Base-by-base conservation (phyloP, 2,329 filamentous ascomycete genomes). In the Acrodontium crateriforme region DNA sequence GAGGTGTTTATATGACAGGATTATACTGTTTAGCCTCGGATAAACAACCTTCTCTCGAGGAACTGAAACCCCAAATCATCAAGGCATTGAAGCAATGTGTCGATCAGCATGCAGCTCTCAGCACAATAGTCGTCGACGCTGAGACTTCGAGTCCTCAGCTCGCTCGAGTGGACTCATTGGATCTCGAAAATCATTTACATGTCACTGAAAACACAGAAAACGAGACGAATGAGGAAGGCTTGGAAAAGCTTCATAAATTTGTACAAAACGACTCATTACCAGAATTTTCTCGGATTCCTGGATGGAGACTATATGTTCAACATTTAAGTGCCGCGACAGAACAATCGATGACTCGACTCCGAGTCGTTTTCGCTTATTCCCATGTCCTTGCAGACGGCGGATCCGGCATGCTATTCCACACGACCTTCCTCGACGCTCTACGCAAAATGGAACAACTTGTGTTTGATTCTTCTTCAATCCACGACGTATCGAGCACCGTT, bases 381-480 rank as follows among this genome's bases (percentile, higher is more conserved):
- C 62, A 66, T 40, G 42, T 48, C 2, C 44, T 60, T 3, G 56
- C 55, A 6, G 62, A 66, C 35, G 63, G 61, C 0, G 50, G 49
- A 19, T 55, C 53, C 1, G 60, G 58, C 5, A 28, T 52, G 1
- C 40, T 53, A 4, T 63, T 67, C 31, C 61, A 65, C 30, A 44
- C 40, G 3, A 49, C 55, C 0, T 55, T 65, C 25, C 39, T 60
- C 8, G 13, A 46, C 4, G 47, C 41, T 3, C 28, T 45, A n/a
- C 18, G 28, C 6, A 8, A 34, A 4, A 7, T 13, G 8, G 6
- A 18, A 3, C 13, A 25, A 6, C 19, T 17, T n/a, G 14, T 7
- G 1, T 29, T 29, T 25, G 24, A 35, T 16, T 18, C 14, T 10
- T 19, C 30, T 9, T 8, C 33, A 2, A 25, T 29, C 4, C 30